Conservation (phyloP, 371 early-diverging fungal genomes). For the Mortierella sp. region DNA sequence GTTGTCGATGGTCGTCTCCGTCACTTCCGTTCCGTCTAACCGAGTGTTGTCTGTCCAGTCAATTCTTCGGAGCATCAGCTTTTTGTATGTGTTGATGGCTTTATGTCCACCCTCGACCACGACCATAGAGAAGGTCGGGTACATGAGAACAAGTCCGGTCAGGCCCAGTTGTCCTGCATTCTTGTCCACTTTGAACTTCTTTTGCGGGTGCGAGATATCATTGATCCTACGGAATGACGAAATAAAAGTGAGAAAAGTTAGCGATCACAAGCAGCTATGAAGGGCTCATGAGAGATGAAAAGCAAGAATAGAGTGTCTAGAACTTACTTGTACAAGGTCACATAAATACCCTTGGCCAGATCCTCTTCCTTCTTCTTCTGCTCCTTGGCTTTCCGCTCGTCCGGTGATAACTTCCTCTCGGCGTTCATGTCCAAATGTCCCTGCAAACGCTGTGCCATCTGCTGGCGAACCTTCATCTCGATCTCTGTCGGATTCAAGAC, state of each 20-base stretch:
- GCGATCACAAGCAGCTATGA: background rate
- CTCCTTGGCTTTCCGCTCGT: conserved; percentile 85
- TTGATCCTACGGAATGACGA: conserved; percentile 74
- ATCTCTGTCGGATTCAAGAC: conserved; percentile 94
- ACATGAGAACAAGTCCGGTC: conserved; percentile 83
- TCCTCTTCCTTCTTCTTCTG: conserved; percentile 80
- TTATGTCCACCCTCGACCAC: conserved; percentile 96
- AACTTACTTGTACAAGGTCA: conserved; percentile 87
- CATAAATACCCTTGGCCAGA: conserved; percentile 71
- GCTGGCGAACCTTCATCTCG: conserved; percentile 89
- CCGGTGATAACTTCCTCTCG: conserved; percentile 87
- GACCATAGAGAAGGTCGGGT: conserved; percentile 81
- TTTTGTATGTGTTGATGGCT: conserved; percentile 90
- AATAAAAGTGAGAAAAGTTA: no score
- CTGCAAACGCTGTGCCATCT: conserved; percentile 84
- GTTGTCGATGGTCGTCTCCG: conserved; percentile 68
- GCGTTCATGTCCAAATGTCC: conserved; percentile 86
- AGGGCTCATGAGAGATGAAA: background rate
- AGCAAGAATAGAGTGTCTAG: no score
- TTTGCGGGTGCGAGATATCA: conserved; percentile 80
- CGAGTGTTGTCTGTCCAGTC: conserved; percentile 84
- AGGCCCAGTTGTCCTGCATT: conserved; percentile 90
- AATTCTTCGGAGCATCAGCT: conserved; percentile 95
- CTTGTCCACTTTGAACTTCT: conserved; percentile 87
- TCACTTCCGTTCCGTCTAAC: conserved; percentile 48